A percentile compares a stretch with the other conserved stretches of the same genome.
Evolutionary conservation across 2,329 filamentous ascomycete species (phyloP).

Genomic region (Geosmithia flava): DNA sequence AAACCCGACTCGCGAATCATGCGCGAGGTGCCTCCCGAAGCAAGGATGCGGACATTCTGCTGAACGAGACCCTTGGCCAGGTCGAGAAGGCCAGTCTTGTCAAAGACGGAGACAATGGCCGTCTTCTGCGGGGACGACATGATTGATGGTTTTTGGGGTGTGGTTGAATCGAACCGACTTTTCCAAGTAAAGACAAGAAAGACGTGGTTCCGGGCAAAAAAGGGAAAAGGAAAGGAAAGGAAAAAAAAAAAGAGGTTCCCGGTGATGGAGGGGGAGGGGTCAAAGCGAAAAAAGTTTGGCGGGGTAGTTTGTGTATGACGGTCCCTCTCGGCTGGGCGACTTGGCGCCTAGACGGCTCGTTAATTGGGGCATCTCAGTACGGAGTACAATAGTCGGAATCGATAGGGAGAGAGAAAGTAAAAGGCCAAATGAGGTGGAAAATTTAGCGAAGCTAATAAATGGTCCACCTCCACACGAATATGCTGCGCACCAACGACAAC

Average conservation of each 20-base stretch:
- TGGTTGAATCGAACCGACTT: neutral
- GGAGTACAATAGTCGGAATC: too few relatives aligned
- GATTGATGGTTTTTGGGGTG: conserved; percentile 3
- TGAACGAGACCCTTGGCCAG: conserved; percentile 81
- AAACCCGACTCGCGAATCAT: conserved; percentile 96
- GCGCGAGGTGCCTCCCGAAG: conserved; percentile 88
- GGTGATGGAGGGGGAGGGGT: neutral
- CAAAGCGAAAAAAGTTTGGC: conserved; percentile 1
- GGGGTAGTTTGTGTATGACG: neutral
- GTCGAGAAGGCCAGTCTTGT: conserved; percentile 94
- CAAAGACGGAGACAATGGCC: conserved; percentile 95
- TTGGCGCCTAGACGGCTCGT: too few relatives aligned
- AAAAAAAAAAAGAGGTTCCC: neutral
- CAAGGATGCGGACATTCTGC: conserved; percentile 83
- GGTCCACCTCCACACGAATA: too few relatives aligned
- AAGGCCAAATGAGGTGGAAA: too few relatives aligned
- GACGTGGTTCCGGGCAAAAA: neutral
- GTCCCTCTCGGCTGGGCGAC: too few relatives aligned
- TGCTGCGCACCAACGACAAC: too few relatives aligned
- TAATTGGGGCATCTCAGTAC: neutral
- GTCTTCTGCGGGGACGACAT: conserved; percentile 38
- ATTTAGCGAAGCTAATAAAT: too few relatives aligned
- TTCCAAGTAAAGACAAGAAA: neutral
- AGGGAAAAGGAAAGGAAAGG: too few relatives aligned
- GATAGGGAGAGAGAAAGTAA: too few relatives aligned